Conservation (phyloP, 2,329 filamentous ascomycete genomes). For the Elsinoe fawcettii region DNA sequence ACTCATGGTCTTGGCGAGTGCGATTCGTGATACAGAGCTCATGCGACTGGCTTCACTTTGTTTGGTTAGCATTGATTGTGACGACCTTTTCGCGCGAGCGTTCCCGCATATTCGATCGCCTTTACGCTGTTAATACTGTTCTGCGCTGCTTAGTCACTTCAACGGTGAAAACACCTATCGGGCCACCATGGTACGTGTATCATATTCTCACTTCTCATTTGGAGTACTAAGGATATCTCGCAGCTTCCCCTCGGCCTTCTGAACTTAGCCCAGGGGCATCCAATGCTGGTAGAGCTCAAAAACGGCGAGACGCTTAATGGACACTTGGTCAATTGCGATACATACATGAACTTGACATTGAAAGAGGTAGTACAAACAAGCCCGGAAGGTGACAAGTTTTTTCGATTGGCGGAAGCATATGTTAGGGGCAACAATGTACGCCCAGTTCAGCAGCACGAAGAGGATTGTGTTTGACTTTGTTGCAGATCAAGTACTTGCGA, state of each 20-base stretch:
- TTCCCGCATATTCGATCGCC: no score
- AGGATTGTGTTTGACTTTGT: background rate
- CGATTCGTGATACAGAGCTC: background rate
- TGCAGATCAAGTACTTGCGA: constrained; percentile 92
- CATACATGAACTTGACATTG: constrained; percentile 98
- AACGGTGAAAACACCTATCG: background rate
- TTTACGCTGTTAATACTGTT: no score
- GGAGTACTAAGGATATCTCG: background rate
- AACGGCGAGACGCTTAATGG: constrained; percentile 97
- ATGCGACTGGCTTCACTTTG: background rate
- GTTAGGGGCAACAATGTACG: constrained; percentile 91
- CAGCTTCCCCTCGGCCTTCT: constrained; percentile 69
- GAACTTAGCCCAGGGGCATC: constrained; percentile 92
- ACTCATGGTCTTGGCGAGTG: background rate
- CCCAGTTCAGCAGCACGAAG: background rate
- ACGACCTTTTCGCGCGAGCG: no score
- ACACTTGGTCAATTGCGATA: constrained; percentile 92
- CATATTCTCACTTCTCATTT: constrained; percentile 15
- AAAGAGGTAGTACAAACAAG: constrained; percentile 97
- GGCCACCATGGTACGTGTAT: constrained; percentile 21
- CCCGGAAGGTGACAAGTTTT: constrained; percentile 89
- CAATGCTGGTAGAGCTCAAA: constrained; percentile 96
- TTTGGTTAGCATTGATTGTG: no score
- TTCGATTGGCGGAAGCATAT: constrained; percentile 85
- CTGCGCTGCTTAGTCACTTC: no score